Evolutionary conservation across 2,329 filamentous ascomycete genomes (phyloP).

Genomic region (Ciborinia camelliae): DNA sequence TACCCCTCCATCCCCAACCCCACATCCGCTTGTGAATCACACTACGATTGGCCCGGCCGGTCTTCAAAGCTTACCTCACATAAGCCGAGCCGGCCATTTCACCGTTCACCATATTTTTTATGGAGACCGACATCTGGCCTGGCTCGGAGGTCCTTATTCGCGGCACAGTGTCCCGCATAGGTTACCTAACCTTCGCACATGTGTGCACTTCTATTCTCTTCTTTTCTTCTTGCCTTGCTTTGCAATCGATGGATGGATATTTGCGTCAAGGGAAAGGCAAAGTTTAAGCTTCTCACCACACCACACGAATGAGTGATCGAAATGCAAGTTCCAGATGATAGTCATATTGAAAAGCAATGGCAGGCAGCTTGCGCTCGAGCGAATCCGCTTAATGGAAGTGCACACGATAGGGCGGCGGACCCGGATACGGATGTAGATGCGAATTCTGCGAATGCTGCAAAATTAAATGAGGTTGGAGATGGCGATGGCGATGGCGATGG

Average conservation of each 20-base stretch:
- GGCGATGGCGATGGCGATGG: accelerated
- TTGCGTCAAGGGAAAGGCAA: not conserved
- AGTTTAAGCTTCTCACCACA: no score
- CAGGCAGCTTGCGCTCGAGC: conserved; percentile 6
- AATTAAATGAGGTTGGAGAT: not conserved
- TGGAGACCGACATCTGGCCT: not conserved
- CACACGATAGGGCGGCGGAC: not conserved
- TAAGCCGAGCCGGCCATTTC: no score
- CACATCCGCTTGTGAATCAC: not conserved
- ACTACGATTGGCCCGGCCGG: not conserved
- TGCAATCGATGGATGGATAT: not conserved
- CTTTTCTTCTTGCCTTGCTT: not conserved
- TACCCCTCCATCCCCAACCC: conserved; percentile 17
- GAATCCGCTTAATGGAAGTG: not conserved
- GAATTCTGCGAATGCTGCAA: no score
- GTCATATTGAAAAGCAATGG: conserved; percentile 12
- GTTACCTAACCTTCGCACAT: not conserved
- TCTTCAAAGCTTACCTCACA: conserved; percentile 13
- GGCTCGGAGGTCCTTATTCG: not conserved
- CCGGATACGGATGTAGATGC: not conserved
- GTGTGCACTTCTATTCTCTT: not conserved
- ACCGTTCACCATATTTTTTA: not conserved
- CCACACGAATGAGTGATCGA: not conserved
- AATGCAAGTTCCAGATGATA: conserved; percentile 5
- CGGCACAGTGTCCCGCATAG: not conserved